A percentile compares a stretch with the other conserved stretches of the same genome.
phyloP scores from a whole-genome alignment of 108 stramenopile genomes.

The Aurantiochytrium sp. region DNA sequence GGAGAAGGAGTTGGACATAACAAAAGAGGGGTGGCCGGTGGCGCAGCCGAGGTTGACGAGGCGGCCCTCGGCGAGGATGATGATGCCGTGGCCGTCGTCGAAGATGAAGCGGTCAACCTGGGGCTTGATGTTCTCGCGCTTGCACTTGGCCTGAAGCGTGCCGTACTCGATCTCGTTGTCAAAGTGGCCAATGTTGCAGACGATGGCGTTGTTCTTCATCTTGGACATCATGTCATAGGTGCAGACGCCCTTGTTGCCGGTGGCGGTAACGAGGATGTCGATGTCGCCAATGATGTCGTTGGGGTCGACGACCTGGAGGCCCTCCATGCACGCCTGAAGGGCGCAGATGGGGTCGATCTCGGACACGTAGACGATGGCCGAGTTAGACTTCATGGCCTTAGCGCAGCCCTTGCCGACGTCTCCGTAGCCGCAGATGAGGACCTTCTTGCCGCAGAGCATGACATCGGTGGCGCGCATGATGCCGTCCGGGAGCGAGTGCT shows the following conservation, averaged over 20 bases:
- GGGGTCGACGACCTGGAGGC: conserved; percentile 87
- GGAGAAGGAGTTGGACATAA: conserved; percentile 98
- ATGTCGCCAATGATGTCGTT: conserved; percentile 72
- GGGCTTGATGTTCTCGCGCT: conserved; percentile 98
- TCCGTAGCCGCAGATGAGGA: conserved; percentile 98
- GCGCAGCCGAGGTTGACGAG: conserved; percentile 99
- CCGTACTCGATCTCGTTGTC: conserved; percentile 99
- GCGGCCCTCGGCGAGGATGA: conserved; percentile 97
- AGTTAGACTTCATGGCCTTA: conserved; percentile 93
- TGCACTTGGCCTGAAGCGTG: conserved; percentile 70
- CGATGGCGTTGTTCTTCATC: conserved; percentile 99
- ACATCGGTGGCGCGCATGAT: conserved; percentile 99
- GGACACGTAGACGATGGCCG: conserved; percentile 93
- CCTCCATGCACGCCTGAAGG: conserved; percentile 99
- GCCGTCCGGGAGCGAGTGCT: conserved; percentile 99
- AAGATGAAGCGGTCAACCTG: conserved; percentile 98
- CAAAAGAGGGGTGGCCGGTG: conserved; percentile 99
- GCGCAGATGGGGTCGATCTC: conserved; percentile 99
- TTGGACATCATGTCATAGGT: conserved; percentile 86
- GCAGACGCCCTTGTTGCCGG: conserved; percentile 99
- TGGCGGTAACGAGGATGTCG: conserved; percentile 99
- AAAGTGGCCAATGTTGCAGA: conserved; percentile 99
- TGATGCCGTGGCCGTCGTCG: conserved; percentile 78
- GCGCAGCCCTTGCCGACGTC: conserved; percentile 99
- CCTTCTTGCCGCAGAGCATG: conserved; percentile 96